A percentile compares a stretch with the other conserved stretches of the same genome.
Evolutionary conservation across 1,284 basidiomycete genomes (phyloP).

Genomic region (Phellinidium pouzarii): DNA sequence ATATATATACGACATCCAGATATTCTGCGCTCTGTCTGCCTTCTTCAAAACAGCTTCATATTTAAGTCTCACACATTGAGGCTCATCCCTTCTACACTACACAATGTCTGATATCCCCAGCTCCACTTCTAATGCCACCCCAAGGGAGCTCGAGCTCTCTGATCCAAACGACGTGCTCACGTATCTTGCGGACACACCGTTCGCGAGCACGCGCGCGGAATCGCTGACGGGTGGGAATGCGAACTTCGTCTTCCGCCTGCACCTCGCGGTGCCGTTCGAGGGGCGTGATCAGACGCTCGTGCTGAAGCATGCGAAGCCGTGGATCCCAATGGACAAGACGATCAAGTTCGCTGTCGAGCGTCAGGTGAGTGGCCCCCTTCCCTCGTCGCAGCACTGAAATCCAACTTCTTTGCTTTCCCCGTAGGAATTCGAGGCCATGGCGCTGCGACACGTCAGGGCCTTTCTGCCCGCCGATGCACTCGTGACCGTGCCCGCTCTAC

Average conservation of each 20-base stretch:
- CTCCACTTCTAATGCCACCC: background rate
- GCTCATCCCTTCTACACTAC: no score
- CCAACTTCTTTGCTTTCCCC: background rate
- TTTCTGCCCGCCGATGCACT: slow-evolving; percentile 30
- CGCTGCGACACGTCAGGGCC: slow-evolving; percentile 35
- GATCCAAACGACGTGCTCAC: slow-evolving; percentile 30
- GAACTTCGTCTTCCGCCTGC: slow-evolving; percentile 50
- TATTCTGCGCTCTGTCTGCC: no score
- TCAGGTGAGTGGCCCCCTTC: slow-evolving; percentile 36
- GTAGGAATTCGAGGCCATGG: slow-evolving; percentile 43
- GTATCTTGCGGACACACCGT: slow-evolving; percentile 35
- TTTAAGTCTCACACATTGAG: no score
- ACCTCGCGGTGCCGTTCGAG: slow-evolving; percentile 32
- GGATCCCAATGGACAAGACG: slow-evolving; percentile 25
- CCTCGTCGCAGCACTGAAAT: background rate
- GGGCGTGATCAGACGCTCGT: slow-evolving; percentile 38
- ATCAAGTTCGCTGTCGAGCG: slow-evolving; percentile 40
- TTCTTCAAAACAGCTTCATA: no score
- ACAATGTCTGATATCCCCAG: background rate
- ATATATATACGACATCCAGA: no score
- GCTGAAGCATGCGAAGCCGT: slow-evolving; percentile 50
- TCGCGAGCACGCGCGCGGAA: slow-evolving; percentile 30
- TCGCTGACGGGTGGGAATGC: slow-evolving; percentile 42
- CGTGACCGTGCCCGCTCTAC: slow-evolving; percentile 42
- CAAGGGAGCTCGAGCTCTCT: slow-evolving; percentile 27